A percentile compares a stretch with the other conserved stretches of the same genome.
phyloP scores from a whole-genome alignment of 371 early-diverging fungal genomes.

The Zopfochytrium polystomum region DNA sequence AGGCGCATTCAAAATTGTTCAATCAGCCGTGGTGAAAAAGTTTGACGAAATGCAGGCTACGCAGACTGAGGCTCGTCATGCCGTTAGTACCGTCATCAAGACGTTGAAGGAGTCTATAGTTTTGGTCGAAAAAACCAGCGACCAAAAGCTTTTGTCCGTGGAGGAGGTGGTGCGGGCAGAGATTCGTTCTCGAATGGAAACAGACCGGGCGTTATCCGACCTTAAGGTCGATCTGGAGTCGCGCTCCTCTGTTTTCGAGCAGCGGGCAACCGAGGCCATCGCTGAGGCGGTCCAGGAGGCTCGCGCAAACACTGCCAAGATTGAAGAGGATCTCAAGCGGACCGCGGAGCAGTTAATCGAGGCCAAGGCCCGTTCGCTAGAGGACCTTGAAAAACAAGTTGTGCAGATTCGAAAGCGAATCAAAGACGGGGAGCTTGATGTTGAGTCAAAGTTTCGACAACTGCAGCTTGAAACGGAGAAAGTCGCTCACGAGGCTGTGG shows the following conservation, averaged over 20 bases:
- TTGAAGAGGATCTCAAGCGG: conserved; percentile 23
- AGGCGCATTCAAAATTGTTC: conserved; percentile 30
- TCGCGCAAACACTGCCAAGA: neutral
- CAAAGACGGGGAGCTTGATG: conserved; percentile 22
- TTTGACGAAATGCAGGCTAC: conserved; percentile 18
- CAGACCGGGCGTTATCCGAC: conserved; percentile 18
- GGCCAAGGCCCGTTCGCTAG: conserved; percentile 28
- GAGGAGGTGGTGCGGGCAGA: conserved; percentile 47
- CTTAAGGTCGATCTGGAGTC: conserved; percentile 9
- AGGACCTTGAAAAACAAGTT: conserved; percentile 35
- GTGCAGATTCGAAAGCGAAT: conserved; percentile 22
- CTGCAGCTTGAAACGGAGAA: conserved; percentile 22
- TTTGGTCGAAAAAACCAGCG: conserved; percentile 31
- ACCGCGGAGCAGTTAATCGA: conserved; percentile 26
- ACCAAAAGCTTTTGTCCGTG: conserved; percentile 26
- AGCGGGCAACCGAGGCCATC: conserved; percentile 19
- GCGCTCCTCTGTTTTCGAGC: conserved; percentile 7
- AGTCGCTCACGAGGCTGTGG: conserved; percentile 19
- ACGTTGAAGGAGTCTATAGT: conserved; percentile 37
- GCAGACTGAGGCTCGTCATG: conserved; percentile 20
- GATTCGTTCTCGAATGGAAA: conserved; percentile 41
- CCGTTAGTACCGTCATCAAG: conserved; percentile 22
- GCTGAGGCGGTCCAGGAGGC: conserved; percentile 18
- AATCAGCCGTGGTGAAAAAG: conserved; percentile 19
- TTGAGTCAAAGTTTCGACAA: conserved; percentile 14